Evolutionary conservation across 2,329 filamentous ascomycete species (phyloP).

Genomic region (Leptoxyphium fumago): DNA sequence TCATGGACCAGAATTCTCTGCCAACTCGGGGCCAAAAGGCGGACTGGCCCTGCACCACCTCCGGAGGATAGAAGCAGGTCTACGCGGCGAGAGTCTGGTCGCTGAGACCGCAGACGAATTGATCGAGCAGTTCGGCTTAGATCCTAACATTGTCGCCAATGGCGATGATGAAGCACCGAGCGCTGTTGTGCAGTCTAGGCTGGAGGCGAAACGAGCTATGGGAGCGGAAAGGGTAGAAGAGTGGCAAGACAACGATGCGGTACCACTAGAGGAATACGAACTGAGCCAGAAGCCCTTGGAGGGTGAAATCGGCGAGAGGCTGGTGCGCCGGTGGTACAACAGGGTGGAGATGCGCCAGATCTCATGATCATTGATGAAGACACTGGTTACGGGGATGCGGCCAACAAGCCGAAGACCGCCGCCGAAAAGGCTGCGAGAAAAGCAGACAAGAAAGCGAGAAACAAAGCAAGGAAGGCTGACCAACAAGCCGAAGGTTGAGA

Average conservation of each 20-base stretch:
- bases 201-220: conserved; percentile 8
- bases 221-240: conserved; percentile 5
- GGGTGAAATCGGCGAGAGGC: conserved; percentile 25
- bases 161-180: conserved; percentile 14
- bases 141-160: conserved; percentile 5
- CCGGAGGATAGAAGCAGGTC: conserved; percentile 36
- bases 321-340: conserved; percentile 14
- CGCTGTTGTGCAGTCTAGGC: conserved; percentile 20
- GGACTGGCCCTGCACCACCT: conserved; percentile 39
- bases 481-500: background rate
- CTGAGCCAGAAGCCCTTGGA: conserved; percentile 24
- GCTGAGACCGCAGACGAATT: conserved; percentile 23
- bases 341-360: conserved; percentile 17
- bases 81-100: conserved; percentile 36
- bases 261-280: conserved; percentile 27
- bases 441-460: conserved; percentile 40
- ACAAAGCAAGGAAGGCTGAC: conserved; percentile 28
- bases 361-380: conserved; percentile 7
- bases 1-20: conserved; percentile 27
- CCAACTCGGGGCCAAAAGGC: conserved; percentile 28
- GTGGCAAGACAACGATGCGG: conserved; percentile 6
- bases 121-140: conserved; percentile 23
- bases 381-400: conserved; percentile 9
- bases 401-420: conserved; percentile 8
- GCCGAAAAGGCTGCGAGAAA: conserved; percentile 39